Evolutionary conservation across 1,139 yeast genomes (phyloP).

Genomic region (Suhomyces choctaworum): DNA sequence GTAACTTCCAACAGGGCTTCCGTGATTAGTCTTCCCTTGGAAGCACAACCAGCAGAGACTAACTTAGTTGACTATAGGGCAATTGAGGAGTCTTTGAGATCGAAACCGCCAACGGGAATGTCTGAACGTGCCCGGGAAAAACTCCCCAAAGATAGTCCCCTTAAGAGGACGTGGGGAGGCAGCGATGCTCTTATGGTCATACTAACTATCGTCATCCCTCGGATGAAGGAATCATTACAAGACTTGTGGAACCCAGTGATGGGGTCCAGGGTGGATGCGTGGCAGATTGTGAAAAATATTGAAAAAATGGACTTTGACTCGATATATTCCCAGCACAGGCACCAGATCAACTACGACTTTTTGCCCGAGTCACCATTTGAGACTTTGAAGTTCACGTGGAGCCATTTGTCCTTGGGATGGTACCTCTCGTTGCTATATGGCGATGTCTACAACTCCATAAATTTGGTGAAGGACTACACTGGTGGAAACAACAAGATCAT

Average conservation of each 20-base stretch:
- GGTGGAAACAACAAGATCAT: slow-evolving; percentile 33
- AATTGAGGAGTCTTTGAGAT: slow-evolving; percentile 36
- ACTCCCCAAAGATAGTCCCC: slow-evolving; percentile 49
- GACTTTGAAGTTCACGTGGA: slow-evolving; percentile 61
- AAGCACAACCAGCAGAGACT: background rate
- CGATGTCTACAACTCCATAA: slow-evolving; percentile 52
- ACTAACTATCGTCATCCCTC: slow-evolving; percentile 44
- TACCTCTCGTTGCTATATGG: slow-evolving; percentile 70
- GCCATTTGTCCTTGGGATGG: slow-evolving; percentile 71
- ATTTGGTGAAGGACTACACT: slow-evolving; percentile 22
- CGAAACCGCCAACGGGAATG: slow-evolving; percentile 61
- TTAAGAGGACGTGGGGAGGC: slow-evolving; percentile 63
- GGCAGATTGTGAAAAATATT: slow-evolving; percentile 40
- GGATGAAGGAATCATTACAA: slow-evolving; percentile 34
- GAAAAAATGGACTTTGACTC: slow-evolving; percentile 33
- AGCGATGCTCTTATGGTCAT: slow-evolving; percentile 49
- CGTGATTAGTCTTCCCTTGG: slow-evolving; percentile 1
- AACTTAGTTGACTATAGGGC: slow-evolving; percentile 17
- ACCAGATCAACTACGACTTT: slow-evolving; percentile 34
- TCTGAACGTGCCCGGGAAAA: slow-evolving; percentile 61
- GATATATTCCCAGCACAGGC: slow-evolving; percentile 21
- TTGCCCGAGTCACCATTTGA: slow-evolving; percentile 44
- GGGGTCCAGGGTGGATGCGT: slow-evolving; percentile 29
- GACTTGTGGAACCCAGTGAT: slow-evolving; percentile 35
- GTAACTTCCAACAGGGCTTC: slow-evolving; percentile 3